Evolutionary conservation across 768 basidiomycete species (phyloP).

Genomic region (Kwoniella europaea): DNA sequence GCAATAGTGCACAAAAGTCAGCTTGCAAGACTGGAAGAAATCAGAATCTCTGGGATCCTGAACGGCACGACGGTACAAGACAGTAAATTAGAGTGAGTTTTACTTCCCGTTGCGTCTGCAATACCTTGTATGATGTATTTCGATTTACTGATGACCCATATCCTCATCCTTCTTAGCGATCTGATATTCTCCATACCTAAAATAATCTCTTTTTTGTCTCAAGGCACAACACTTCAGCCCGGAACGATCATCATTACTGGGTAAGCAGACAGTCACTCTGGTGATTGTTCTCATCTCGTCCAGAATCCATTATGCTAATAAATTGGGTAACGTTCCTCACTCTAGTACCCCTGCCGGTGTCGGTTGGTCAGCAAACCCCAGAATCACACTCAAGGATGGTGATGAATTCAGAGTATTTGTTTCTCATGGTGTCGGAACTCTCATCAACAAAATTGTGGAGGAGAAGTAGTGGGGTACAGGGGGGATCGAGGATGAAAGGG

Average conservation of each 20-base stretch:
- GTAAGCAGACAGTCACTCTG: conserved; percentile 14
- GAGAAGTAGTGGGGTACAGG: conserved; percentile 59
- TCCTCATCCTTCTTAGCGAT: conserved; percentile 62
- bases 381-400: conserved; percentile 70
- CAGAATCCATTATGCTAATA: too few relatives aligned
- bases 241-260: conserved; percentile 60
- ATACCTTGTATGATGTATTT: too few relatives aligned
- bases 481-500: too few relatives aligned
- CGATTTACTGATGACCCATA: too few relatives aligned
- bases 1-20: conserved; percentile 71
- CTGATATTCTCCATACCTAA: conserved; percentile 80
- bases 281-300: not conserved
- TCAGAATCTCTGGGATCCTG: conserved; percentile 68
- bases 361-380: conserved; percentile 73
- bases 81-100: conserved; percentile 74
- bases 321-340: too few relatives aligned
- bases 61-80: conserved; percentile 75
- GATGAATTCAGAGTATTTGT: conserved; percentile 65
- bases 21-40: conserved; percentile 71
- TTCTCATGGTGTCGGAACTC: conserved; percentile 60
- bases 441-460: conserved; percentile 77
- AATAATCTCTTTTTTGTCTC: conserved; percentile 62
- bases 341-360: conserved; percentile 74
- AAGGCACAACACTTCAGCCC: conserved; percentile 57
- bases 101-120: too few relatives aligned